Conservation (phyloP, 495 filamentous ascomycete species). For the Penicillium odoratum region DNA sequence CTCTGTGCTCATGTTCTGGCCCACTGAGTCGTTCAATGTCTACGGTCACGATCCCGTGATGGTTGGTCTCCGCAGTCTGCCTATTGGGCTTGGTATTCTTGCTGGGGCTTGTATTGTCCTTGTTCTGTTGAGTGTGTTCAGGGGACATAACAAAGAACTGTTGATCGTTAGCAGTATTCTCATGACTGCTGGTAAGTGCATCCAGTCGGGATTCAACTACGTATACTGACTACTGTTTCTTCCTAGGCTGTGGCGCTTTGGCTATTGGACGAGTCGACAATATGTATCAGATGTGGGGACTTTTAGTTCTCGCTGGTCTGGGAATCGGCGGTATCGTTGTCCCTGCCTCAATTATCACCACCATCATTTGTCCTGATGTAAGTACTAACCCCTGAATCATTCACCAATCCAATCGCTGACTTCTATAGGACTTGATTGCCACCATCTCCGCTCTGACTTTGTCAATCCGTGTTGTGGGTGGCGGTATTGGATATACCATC, state of each 20-base stretch:
- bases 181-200: conserved; percentile 63
- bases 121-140: conserved; percentile 57
- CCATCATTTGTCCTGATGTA: conserved; percentile 69
- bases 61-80: conserved; percentile 66
- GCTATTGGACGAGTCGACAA: conserved; percentile 59
- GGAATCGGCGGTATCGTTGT: conserved; percentile 76
- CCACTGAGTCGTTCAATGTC: conserved; percentile 71
- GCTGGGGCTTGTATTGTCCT: conserved; percentile 63
- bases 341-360: conserved; percentile 68
- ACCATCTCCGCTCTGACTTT: conserved; percentile 74
- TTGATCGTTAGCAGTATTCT: conserved; percentile 61
- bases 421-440: conserved; percentile 61
- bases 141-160: conserved; percentile 63
- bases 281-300: conserved; percentile 57
- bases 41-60: conserved; percentile 68
- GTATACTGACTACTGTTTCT: conserved; percentile 6
- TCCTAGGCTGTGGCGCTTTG: conserved; percentile 59
- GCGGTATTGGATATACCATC: conserved; percentile 67
- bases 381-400: conserved; percentile 3
- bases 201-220: not conserved
- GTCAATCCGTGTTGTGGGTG: conserved; percentile 69
- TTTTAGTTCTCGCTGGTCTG: conserved; percentile 63
- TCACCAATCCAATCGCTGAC: not conserved
- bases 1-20: conserved; percentile 72
- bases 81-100: conserved; percentile 64